These are phyloP conservation scores for Boletus tomentosulus DNA, from an alignment of 768 basidiomycete genomes.

Conservation along the genomic window DNA sequence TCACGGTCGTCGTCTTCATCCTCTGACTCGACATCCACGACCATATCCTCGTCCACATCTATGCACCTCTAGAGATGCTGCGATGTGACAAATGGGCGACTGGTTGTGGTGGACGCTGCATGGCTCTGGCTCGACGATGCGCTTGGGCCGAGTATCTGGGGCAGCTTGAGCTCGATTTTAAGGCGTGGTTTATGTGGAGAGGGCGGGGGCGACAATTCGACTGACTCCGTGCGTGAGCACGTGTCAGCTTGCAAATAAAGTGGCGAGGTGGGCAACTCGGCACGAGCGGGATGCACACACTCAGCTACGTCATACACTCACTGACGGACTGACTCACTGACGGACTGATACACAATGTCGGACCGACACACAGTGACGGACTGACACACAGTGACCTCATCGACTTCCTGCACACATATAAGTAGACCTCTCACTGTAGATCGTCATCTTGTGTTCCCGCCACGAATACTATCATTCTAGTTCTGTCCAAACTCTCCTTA, in stretches of 20 bases:
- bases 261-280: too few species aligned
- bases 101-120: slow-evolving; percentile 20
- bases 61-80: slow-evolving; percentile 23
- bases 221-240: slow-evolving; percentile 20
- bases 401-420: too few species aligned
- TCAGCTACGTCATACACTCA: too few species aligned
- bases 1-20: slow-evolving; percentile 38
- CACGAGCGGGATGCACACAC: too few species aligned
- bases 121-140: slow-evolving; percentile 31
- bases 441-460: too few species aligned
- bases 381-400: too few species aligned
- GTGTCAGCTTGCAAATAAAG: background rate
- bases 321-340: too few species aligned
- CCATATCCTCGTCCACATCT: background rate
- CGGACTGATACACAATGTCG: too few species aligned
- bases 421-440: too few species aligned
- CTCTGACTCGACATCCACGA: slow-evolving; percentile 38
- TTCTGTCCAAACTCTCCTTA: too few species aligned
- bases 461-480: too few species aligned
- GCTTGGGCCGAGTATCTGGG: slow-evolving; percentile 33
- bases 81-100: slow-evolving; percentile 24
- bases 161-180: slow-evolving; percentile 60
- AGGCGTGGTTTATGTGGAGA: slow-evolving; percentile 40
- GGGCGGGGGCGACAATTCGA: slow-evolving; percentile 33
- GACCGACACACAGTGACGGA: too few species aligned